Evolutionary conservation across 2,329 filamentous ascomycete genomes (phyloP), one percentile per base, ranked within the genome.

Genomic region (Helminthosporium solani): DNA sequence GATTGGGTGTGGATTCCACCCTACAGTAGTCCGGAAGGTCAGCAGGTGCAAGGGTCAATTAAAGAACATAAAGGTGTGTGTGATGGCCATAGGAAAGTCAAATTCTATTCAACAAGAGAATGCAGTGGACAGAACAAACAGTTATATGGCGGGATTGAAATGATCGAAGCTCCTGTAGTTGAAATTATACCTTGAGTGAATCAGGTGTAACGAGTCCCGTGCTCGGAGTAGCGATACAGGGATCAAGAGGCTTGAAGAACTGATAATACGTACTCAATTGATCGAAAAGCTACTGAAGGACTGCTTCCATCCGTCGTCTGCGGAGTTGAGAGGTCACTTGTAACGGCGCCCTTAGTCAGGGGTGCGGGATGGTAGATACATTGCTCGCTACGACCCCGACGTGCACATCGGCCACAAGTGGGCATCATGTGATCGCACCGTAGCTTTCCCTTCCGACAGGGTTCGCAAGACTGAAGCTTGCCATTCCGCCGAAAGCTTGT

Each of bases 321-420:
- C 16, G 57, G 54, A 44, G 52, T 57, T 28, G 58, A 50, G 35
- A 48, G 35, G 14, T 21, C 33, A 19, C 9, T 25, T 9, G 6
- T 9, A 25, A 25, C 23, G 9, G 23, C 23, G 5, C 28, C 41
- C 47, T 64, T 65, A 2, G 66, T 67, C 51, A 69, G 46, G 11
- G 67, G 66, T 12, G 66, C 66, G 2, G 66, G 65, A 42, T 70
- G 66, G 39, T 70, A 70, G 11, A 70, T 50, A 35, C 67, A 70
- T 44, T 61, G 58, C 2, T 63, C 59, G 7, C 47, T 40, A 36
- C 59, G 62, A 39, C 55, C 58, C 3, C 59, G 58, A 33, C 61
- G 58, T 7, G 53, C 48, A 52, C 67, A 69, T 35, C 66, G 51
- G 4, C 61, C 66, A 49, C 66, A 70, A 3, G 54, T 56, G 8